Conservation (phyloP, 257 asterid genomes). For the Solanum sejunctum region DNA sequence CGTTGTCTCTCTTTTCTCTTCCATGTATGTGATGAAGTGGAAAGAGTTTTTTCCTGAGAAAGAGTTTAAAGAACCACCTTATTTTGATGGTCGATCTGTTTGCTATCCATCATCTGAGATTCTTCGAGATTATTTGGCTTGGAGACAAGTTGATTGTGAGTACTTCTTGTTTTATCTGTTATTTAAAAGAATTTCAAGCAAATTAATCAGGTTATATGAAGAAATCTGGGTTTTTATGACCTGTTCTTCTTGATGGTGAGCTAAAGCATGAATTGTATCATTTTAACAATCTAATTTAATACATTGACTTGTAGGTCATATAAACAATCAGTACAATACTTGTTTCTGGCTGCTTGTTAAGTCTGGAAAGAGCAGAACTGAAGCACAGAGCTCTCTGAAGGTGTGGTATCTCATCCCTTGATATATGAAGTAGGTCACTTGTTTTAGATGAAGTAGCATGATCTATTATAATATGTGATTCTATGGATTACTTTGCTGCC, state of each 20-base stretch:
- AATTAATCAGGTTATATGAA: not conserved
- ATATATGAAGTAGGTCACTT: not conserved
- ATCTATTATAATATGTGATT: not conserved
- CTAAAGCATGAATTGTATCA: not conserved
- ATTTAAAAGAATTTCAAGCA: not conserved
- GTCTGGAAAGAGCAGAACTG: conserved; percentile 66
- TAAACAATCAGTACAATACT: conserved; percentile 83
- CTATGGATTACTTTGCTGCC: not conserved
- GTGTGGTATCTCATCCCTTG: conserved; percentile 10
- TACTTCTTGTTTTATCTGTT: not conserved
- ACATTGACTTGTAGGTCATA: conserved; percentile 54
- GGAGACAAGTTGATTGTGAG: conserved; percentile 98
- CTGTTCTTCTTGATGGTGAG: not conserved
- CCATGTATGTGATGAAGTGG: conserved; percentile 62
- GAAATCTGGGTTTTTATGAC: not conserved
- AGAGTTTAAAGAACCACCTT: conserved; percentile 47
- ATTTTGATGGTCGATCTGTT: conserved; percentile 80
- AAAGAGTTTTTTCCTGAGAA: conserved; percentile 44
- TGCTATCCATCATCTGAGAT: conserved; percentile 68
- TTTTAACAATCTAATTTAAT: not conserved
- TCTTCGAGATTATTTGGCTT: conserved; percentile 66
- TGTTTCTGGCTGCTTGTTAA: conserved; percentile 96
- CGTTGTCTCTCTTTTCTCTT: conserved; percentile 63
- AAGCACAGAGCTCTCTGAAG: conserved; percentile 63
- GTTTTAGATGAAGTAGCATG: not conserved